A percentile compares a stretch with the other conserved stretches of the same genome.
These are phyloP conservation scores for Petunia hybrid DNA, from an alignment of 305 asterid species.

Conservation along the genomic window DNA sequence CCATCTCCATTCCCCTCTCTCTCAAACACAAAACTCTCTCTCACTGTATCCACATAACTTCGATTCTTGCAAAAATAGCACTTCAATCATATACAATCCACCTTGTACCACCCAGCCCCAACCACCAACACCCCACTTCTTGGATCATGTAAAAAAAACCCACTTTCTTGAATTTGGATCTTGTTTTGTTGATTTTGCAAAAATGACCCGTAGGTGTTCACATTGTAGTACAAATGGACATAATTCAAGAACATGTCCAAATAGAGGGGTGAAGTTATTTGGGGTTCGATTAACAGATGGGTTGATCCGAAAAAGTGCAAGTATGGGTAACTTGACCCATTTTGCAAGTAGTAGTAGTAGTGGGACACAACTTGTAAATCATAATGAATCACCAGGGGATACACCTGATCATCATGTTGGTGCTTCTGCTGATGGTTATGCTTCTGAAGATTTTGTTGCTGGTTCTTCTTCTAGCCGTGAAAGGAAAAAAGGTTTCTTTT, in stretches of 20 bases:
- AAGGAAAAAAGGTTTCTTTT: conserved; percentile 76
- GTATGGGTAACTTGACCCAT: conserved; percentile 98
- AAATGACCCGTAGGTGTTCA: conserved; percentile 95
- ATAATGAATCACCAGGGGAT: conserved; percentile 74
- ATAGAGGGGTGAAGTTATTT: conserved; percentile 94
- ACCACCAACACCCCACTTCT: neutral
- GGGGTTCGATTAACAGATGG: conserved; percentile 99
- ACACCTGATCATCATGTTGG: conserved; percentile 89
- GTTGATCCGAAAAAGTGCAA: conserved; percentile 95
- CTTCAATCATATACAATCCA: conserved; percentile 30
- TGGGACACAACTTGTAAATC: conserved; percentile 28
- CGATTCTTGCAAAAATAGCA: conserved; percentile 26
- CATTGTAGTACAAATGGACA: conserved; percentile 99
- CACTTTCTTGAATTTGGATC: conserved; percentile 28
- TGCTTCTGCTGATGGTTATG: conserved; percentile 84
- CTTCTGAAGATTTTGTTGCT: conserved; percentile 90
- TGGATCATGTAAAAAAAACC: conserved; percentile 46
- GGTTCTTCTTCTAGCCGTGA: conserved; percentile 95
- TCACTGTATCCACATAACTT: conserved; percentile 27
- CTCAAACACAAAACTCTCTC: conserved; percentile 24
- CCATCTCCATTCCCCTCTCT: conserved; percentile 25
- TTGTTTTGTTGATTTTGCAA: conserved; percentile 30
- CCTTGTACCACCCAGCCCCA: conserved; percentile 5
- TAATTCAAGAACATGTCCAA: conserved; percentile 96
- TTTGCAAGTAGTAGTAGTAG: conserved; percentile 49